Conservation (phyloP, 768 basidiomycete species). For the Filobasidium floriforme region DNA sequence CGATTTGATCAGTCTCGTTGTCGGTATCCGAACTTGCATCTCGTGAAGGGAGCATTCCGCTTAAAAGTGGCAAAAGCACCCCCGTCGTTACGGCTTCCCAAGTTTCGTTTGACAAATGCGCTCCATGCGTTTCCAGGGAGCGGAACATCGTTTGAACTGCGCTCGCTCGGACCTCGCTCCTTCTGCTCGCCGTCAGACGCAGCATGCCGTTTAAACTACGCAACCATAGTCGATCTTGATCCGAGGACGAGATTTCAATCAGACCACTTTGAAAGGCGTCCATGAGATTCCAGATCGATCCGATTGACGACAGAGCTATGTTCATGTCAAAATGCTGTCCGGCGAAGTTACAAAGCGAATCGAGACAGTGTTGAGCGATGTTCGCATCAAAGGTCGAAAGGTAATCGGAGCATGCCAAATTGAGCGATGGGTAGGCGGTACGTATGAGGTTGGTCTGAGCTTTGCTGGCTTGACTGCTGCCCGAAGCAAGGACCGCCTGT, state of each 20-base stretch:
- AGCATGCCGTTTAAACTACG: conserved; percentile 75
- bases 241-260: conserved; percentile 55
- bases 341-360: conserved; percentile 83
- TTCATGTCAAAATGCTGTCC: conserved; percentile 83
- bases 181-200: conserved; percentile 67
- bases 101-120: conserved; percentile 66
- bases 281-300: conserved; percentile 88
- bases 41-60: conserved; percentile 32
- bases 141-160: conserved; percentile 94
- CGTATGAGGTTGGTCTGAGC: conserved; percentile 60
- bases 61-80: conserved; percentile 46
- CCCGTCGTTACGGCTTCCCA: conserved; percentile 58
- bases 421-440: conserved; percentile 88
- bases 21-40: neutral
- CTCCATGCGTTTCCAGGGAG: conserved; percentile 86
- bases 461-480: conserved; percentile 45
- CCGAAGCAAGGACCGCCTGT: conserved; percentile 47
- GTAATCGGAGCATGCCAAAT: conserved; percentile 80
- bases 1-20: too few species aligned
- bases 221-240: conserved; percentile 76
- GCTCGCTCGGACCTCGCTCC: conserved; percentile 82
- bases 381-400: conserved; percentile 70
- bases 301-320: conserved; percentile 87
- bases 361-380: conserved; percentile 80
- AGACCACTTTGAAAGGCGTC: conserved; percentile 71